Conservation (phyloP, 108 stramenopile genomes). For the Schizochytrium sp. region DNA sequence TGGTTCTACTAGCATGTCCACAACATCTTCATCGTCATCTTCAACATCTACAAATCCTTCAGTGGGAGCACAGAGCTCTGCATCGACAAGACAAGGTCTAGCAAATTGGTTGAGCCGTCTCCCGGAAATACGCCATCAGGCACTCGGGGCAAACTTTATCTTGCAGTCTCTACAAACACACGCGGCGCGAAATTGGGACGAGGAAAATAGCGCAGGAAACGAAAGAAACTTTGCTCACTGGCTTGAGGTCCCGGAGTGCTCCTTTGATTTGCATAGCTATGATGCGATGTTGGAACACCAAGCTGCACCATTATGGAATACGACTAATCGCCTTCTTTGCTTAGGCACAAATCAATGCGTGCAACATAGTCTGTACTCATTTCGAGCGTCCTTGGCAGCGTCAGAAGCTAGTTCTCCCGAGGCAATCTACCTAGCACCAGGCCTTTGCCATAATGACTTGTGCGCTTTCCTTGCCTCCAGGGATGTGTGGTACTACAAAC, state of each 20-base stretch:
- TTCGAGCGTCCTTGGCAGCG: neutral
- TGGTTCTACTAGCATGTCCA: too few species aligned
- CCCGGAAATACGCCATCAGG: neutral
- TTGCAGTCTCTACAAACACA: neutral
- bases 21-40: too few species aligned
- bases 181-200: neutral
- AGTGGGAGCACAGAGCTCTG: neutral
- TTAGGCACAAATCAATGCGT: constrained; percentile 4
- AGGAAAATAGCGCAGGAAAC: neutral
- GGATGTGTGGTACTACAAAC: constrained; percentile 12
- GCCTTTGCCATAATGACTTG: constrained; percentile 8
- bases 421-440: neutral
- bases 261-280: constrained; percentile 7
- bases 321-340: neutral
- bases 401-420: neutral
- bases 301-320: neutral
- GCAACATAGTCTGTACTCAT: neutral
- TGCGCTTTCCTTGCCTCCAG: constrained; percentile 47
- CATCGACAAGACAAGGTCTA: neutral
- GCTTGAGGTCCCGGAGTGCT: constrained; percentile 19
- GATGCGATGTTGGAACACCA: constrained; percentile 9
- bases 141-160: neutral
- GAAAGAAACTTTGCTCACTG: constrained; percentile 5
- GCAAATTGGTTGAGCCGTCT: neutral
- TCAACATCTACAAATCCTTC: too few species aligned